These are phyloP conservation scores for Talaromyces stipitatus DNA, from an alignment of 495 filamentous ascomycete species.

Conservation along the genomic window DNA sequence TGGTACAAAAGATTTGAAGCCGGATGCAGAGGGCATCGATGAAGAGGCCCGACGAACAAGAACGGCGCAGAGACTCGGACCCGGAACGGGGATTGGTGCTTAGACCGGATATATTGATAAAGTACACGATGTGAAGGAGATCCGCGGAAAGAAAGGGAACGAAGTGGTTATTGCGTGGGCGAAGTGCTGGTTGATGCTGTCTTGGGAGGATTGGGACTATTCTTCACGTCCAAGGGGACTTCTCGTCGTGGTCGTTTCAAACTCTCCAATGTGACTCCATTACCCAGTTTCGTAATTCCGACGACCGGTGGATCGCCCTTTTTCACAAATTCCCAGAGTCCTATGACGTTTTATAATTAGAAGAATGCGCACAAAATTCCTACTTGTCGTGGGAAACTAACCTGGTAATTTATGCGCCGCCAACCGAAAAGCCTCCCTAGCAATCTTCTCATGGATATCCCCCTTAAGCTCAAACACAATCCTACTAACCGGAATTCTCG, in stretches of 20 bases:
- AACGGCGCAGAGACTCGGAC: conserved; percentile 54
- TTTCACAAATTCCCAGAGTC: conserved; percentile 86
- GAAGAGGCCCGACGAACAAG: conserved; percentile 36
- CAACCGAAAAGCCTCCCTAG: conserved; percentile 86
- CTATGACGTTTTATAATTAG: conserved; percentile 33
- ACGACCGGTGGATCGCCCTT: conserved; percentile 89
- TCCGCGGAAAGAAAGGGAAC: conserved; percentile 6
- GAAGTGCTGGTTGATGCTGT: conserved; percentile 30
- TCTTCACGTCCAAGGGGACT: conserved; percentile 42
- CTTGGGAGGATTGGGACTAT: conserved; percentile 24
- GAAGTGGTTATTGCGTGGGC: conserved; percentile 31
- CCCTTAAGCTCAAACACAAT: conserved; percentile 90
- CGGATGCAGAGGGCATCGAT: conserved; percentile 21
- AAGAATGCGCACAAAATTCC: background rate
- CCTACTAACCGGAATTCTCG: conserved; percentile 76
- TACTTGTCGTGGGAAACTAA: too few relatives aligned
- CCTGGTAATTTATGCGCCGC: conserved; percentile 94
- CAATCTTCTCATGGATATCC: conserved; percentile 87
- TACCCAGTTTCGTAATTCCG: conserved; percentile 81
- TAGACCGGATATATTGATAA: conserved; percentile 20
- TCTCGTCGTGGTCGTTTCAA: conserved; percentile 69
- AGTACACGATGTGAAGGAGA: conserved; percentile 9
- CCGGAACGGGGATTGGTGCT: conserved; percentile 47
- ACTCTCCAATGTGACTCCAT: conserved; percentile 71
- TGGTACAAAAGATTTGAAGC: conserved; percentile 35